Evolutionary conservation across 495 filamentous ascomycete genomes (phyloP).

Genomic region (Trichoderma parareesei): DNA sequence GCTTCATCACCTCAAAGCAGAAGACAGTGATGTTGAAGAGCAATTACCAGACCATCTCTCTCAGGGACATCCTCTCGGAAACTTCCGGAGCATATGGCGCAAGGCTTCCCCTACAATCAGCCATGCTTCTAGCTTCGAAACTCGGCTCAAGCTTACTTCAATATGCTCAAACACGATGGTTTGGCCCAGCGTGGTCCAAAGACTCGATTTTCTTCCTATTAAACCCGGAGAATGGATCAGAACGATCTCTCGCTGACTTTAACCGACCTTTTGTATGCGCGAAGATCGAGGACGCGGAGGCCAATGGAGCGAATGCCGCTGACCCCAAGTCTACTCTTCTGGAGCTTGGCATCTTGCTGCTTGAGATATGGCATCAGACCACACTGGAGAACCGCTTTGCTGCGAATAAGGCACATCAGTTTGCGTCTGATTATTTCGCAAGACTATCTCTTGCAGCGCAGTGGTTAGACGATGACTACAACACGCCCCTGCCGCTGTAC

Average conservation of each 20-base stretch:
- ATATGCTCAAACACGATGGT: conserved; percentile 15
- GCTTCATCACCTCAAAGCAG: background rate
- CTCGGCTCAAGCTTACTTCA: conserved; percentile 17
- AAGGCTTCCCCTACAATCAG: conserved; percentile 9
- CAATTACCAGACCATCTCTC: background rate
- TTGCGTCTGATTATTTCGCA: background rate
- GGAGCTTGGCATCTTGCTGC: conserved; percentile 17
- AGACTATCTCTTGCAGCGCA: background rate
- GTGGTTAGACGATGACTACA: background rate
- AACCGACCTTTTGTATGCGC: conserved; percentile 11
- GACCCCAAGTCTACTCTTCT: conserved; percentile 16
- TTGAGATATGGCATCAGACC: conserved; percentile 19
- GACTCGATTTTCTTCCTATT: conserved; percentile 1
- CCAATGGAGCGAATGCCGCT: background rate
- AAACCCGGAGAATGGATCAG: background rate
- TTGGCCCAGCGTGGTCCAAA: conserved; percentile 7
- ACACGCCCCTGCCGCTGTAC: background rate
- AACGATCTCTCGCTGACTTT: conserved; percentile 1
- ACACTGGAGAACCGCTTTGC: conserved; percentile 15
- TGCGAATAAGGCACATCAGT: background rate
- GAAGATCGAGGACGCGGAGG: background rate
- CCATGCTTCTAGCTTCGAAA: conserved; percentile 15
- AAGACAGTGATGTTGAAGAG: background rate
- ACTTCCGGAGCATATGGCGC: background rate
- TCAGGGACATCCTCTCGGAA: background rate